These are phyloP conservation scores for Erigeron canadensis DNA, from an alignment of 129 eudicot genomes.

Conservation along the genomic window DNA sequence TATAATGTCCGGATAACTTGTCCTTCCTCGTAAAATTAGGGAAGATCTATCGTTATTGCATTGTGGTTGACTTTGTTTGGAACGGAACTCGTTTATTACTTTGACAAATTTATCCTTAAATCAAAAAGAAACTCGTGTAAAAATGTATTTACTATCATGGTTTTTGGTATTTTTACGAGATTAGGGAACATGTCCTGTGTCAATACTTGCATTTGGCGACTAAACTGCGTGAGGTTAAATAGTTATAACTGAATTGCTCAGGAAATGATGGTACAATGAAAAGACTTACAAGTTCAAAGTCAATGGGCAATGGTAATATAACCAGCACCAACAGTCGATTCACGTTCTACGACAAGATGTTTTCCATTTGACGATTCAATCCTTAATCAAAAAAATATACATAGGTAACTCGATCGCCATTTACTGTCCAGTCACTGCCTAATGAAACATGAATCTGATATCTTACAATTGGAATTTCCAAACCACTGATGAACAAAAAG, in stretches of 20 bases:
- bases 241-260: neutral
- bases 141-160: neutral
- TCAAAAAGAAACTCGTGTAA: neutral
- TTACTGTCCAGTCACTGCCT: conserved; percentile 35
- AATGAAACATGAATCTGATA: conserved; percentile 34
- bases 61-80: neutral
- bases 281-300: neutral
- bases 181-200: neutral
- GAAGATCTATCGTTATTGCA: neutral
- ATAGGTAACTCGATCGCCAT: conserved; percentile 27
- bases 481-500: conserved; percentile 26
- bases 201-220: neutral
- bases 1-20: neutral
- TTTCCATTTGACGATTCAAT: conserved; percentile 7
- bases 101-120: neutral
- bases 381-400: conserved; percentile 34
- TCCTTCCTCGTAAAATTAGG: neutral
- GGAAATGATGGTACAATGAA: neutral
- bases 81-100: neutral
- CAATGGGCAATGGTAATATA: no score
- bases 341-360: neutral
- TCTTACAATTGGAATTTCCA: conserved; percentile 37
- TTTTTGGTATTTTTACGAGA: conserved; percentile 2
- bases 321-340: neutral
- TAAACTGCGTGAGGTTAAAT: neutral